Conservation (phyloP, 441 rosid genomes). For the Biscutella auriculata region DNA sequence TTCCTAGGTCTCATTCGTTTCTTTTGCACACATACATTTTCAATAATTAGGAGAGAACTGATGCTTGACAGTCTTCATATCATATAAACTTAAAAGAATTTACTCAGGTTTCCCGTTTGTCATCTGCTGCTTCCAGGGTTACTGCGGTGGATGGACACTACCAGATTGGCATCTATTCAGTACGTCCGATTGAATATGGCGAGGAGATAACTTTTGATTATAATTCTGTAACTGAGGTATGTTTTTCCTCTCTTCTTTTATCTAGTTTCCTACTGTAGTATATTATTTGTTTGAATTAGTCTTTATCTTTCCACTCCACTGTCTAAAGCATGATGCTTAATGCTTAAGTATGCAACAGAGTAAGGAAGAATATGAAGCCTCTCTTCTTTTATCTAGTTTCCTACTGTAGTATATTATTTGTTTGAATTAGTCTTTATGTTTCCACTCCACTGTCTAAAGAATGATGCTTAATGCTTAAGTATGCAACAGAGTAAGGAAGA, state of each 20-base stretch:
- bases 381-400: too few species aligned
- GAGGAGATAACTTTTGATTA: conserved; percentile 99
- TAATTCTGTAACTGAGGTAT: conserved; percentile 96
- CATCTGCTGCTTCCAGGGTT: conserved; percentile 47
- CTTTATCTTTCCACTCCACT: not conserved
- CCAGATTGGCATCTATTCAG: conserved; percentile 91
- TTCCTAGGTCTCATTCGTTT: not conserved
- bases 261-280: conserved; percentile 7
- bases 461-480: conserved; percentile 13
- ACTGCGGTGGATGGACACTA: conserved; percentile 98
- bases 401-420: not conserved
- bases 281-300: not conserved
- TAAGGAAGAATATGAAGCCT: conserved; percentile 98
- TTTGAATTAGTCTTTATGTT: conserved; percentile 4
- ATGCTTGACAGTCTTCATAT: not conserved
- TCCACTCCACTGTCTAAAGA: conserved; percentile 3
- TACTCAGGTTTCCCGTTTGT: not conserved
- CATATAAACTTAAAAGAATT: not conserved
- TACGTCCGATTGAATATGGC: conserved; percentile 70
- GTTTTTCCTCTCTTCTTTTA: conserved; percentile 15
- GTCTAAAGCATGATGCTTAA: conserved; percentile 18
- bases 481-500: conserved; percentile 90
- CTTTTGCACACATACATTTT: not conserved
- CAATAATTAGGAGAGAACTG: conserved; percentile 1
- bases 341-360: conserved; percentile 40